phyloP scores from a whole-genome alignment of 1,139 yeast genomes.

The Blastobotrys persicus region DNA sequence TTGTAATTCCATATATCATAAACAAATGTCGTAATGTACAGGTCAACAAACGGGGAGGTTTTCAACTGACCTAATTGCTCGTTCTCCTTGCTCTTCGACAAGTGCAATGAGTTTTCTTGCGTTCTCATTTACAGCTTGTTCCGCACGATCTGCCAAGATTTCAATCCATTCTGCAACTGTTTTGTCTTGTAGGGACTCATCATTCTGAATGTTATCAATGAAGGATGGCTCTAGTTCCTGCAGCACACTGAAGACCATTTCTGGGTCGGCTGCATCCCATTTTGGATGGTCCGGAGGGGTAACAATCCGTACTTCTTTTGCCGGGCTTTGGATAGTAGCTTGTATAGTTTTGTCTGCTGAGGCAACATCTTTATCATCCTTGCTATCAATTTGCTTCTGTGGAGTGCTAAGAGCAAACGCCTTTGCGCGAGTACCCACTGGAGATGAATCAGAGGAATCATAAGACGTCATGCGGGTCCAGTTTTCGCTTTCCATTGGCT shows the following conservation, averaged over 20 bases:
- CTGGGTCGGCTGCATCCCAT: conserved; percentile 35
- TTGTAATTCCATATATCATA: neutral
- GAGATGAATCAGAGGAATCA: conserved; percentile 8
- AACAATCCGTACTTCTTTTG: conserved; percentile 16
- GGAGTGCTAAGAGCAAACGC: conserved; percentile 13
- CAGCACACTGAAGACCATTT: conserved; percentile 36
- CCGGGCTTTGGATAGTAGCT: conserved; percentile 1
- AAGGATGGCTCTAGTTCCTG: conserved; percentile 9
- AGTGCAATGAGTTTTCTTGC: conserved; percentile 36
- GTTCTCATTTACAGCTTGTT: conserved; percentile 32
- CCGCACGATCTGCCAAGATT: conserved; percentile 41
- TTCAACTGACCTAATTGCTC: conserved; percentile 29
- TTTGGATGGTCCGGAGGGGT: conserved; percentile 10
- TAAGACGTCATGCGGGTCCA: conserved; percentile 12
- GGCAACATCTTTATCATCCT: conserved; percentile 3
- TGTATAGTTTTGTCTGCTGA: conserved; percentile 1
- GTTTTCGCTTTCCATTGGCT: conserved; percentile 12
- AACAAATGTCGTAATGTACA: neutral
- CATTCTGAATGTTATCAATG: neutral
- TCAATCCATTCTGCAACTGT: conserved; percentile 69
- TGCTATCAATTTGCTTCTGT: conserved; percentile 5
- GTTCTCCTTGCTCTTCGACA: conserved; percentile 29
- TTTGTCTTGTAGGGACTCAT: conserved; percentile 41
- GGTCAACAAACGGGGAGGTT: conserved; percentile 19
- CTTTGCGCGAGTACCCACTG: conserved; percentile 3